Percentiles rank a stretch among this genome's conserved stretches.
Conservation (phyloP, 2,329 filamentous ascomycete species). For the Trichoderma sp. region DNA sequence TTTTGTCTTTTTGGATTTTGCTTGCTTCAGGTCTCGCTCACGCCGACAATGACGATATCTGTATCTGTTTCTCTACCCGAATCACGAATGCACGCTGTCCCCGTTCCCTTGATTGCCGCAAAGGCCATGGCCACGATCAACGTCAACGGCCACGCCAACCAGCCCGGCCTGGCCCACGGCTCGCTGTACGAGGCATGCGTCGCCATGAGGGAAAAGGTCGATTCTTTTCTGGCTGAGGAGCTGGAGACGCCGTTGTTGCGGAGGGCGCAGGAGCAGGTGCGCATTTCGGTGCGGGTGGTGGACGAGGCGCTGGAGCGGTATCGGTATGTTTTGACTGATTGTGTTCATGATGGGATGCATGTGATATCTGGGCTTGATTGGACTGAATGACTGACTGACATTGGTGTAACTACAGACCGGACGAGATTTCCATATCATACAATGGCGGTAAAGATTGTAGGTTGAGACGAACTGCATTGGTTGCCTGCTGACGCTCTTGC, state of each 20-base stretch:
- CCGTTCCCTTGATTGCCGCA: neutral
- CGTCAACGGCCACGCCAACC: slow-evolving; percentile 1
- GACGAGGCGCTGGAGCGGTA: slow-evolving; percentile 73
- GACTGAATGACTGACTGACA: neutral
- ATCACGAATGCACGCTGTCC: slow-evolving; percentile 2
- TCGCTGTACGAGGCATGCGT: slow-evolving; percentile 16
- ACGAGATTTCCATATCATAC: slow-evolving; percentile 85
- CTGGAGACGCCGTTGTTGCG: slow-evolving; percentile 43
- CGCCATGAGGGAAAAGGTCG: slow-evolving; percentile 16
- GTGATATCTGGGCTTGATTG: neutral
- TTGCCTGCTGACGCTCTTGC: neutral
- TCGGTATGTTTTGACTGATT: slow-evolving; percentile 50
- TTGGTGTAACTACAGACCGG: slow-evolving; percentile 51
- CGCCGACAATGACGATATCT: neutral
- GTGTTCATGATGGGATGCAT: neutral
- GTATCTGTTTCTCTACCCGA: neutral
- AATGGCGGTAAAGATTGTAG: slow-evolving; percentile 94
- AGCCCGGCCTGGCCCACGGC: neutral
- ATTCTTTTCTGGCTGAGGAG: slow-evolving; percentile 15
- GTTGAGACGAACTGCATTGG: neutral
- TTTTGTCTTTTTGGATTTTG: neutral
- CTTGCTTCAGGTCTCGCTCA: neutral
- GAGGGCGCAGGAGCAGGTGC: slow-evolving; percentile 71
- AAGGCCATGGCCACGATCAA: neutral
- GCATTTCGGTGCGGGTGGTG: slow-evolving; percentile 69